Percentiles rank a stretch among this genome's conserved stretches.
Evolutionary conservation across 2,329 filamentous ascomycete species (phyloP).

Genomic region (Didymella pinodella): DNA sequence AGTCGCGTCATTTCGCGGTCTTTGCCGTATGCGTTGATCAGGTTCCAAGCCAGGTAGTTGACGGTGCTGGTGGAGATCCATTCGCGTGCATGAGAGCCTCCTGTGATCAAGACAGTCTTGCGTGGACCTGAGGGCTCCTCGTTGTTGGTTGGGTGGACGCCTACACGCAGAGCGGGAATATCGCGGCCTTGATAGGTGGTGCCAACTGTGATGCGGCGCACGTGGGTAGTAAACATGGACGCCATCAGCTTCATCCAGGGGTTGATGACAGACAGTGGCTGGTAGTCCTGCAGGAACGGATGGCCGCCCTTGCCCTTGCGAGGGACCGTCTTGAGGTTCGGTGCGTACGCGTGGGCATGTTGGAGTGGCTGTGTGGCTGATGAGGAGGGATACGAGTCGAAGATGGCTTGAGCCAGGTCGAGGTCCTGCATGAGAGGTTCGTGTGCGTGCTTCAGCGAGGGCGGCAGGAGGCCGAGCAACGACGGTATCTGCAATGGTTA

Average conservation of each 20-base stretch:
- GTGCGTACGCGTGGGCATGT: constrained; percentile 36
- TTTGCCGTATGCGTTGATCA: constrained; percentile 86
- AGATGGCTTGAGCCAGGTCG: constrained; percentile 74
- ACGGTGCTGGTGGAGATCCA: constrained; percentile 96
- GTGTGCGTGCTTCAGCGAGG: constrained; percentile 74
- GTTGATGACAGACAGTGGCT: constrained; percentile 82
- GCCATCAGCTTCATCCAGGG: constrained; percentile 91
- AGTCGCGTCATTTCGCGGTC: constrained; percentile 73
- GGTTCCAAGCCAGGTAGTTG: constrained; percentile 86
- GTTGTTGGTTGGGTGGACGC: constrained; percentile 63
- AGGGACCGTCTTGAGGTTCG: constrained; percentile 38
- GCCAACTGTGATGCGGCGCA: constrained; percentile 78
- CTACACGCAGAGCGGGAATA: constrained; percentile 82
- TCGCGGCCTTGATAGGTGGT: constrained; percentile 86
- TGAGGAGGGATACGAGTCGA: constrained; percentile 73
- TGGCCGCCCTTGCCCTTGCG: constrained; percentile 58
- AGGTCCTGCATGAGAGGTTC: constrained; percentile 78
- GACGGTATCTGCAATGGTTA: constrained; percentile 63
- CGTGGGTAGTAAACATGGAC: constrained; percentile 86
- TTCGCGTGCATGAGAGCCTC: constrained; percentile 90
- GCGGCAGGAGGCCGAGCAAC: constrained; percentile 78
- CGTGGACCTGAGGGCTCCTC: constrained; percentile 60
- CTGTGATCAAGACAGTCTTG: constrained; percentile 82
- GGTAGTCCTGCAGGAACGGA: constrained; percentile 92
- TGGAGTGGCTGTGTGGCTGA: constrained; percentile 41